Conservation (phyloP, 805 yeast genomes). For the Myxozyma nipponensis region DNA sequence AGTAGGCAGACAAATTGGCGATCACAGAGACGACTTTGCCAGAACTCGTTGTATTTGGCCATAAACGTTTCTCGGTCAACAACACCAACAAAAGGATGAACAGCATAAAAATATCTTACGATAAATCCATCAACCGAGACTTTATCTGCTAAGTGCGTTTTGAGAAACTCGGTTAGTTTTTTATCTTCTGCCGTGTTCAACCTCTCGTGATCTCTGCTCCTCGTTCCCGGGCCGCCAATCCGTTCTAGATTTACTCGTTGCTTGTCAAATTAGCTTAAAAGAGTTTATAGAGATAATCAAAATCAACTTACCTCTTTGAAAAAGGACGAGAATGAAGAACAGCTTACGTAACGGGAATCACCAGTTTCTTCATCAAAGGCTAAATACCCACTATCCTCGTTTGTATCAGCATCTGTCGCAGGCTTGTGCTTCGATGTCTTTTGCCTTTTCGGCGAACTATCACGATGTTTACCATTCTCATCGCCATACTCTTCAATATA, state of each 20-base stretch:
- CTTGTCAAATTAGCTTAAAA: background rate
- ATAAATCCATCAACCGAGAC: background rate
- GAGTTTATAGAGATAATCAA: background rate
- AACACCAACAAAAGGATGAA: constrained; percentile 19
- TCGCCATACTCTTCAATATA: background rate
- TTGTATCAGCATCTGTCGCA: background rate
- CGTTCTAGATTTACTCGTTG: background rate
- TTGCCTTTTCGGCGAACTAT: background rate
- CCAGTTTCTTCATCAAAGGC: background rate
- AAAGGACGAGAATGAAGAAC: background rate
- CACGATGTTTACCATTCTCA: no score
- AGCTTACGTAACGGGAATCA: background rate
- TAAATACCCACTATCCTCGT: background rate
- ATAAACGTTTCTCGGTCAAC: constrained; percentile 11
- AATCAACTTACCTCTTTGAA: background rate
- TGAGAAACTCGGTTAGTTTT: background rate
- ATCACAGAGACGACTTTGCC: constrained; percentile 2
- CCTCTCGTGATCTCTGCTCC: no score
- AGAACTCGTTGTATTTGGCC: constrained; percentile 10
- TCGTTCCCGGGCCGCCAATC: background rate
- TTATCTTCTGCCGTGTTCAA: background rate
- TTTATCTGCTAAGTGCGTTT: background rate
- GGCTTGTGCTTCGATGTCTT: background rate
- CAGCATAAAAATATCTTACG: constrained; percentile 6
- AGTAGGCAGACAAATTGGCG: constrained; percentile 1